Base-by-base conservation (phyloP, 2,329 filamentous ascomycete species). In the Cercospora sp. region DNA sequence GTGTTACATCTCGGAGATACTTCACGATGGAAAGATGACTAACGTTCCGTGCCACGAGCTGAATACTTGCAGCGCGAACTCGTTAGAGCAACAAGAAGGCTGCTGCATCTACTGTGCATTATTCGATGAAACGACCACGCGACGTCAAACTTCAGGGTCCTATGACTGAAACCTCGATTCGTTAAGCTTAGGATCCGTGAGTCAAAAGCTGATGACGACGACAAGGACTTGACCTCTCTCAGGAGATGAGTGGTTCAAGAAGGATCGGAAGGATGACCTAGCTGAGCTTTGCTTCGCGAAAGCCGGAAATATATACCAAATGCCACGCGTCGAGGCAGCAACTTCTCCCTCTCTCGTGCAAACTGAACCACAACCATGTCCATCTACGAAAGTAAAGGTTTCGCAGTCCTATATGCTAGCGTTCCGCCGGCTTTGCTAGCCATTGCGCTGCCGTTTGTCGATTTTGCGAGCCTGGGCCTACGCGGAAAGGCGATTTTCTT, bases 341-440 rank as follows among this genome's bases (percentile, higher is more conserved):
- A 9, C 7, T 9, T 23, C 23, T 23, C 23, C 23, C 23, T 23
- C 23, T 23, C 23, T 23, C 23, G 23, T 23, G 23, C 23, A 23
- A 23, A 23, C 23, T 23, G 23, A 23, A 23, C 23, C 23, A 23
- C 23, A 23, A 23, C 23, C 23, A 23, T 65, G 63, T 65, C 63
- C 6, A 48, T 59, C 2, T 48, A 58, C 53, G 55, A 65, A 36
- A 59, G 63, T 6, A 65, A 59, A 48, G 63, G 20, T 8, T 59
- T 60, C 36, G 53, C 53, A 3, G 42, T 60, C 8, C 16, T 59
- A 8, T 59, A 59, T 26, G 63, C 63, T 2, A 58, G 55, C 26
- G 18, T 48, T 31, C 36, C 36, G 7, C 63, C 53, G 30, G 18
- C n/a, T 5, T n/a, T 63, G 16, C 28, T 63, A 12, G 60, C 60